Base-by-base conservation (phyloP, 495 filamentous ascomycete species). In the Corynascus novoguineensis region DNA sequence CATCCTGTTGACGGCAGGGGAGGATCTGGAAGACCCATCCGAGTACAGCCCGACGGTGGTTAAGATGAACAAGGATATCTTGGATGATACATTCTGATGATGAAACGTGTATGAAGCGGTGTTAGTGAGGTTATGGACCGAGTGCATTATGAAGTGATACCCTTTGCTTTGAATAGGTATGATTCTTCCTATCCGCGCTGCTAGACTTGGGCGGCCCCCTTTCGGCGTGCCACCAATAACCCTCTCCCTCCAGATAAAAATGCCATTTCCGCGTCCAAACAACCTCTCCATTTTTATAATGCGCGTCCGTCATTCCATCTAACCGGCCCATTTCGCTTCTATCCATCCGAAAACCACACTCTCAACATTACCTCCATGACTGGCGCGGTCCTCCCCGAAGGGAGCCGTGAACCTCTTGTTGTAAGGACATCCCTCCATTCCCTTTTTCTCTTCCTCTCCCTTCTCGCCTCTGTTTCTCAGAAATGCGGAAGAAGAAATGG, bases 1-100 rank as follows among this genome's bases (percentile, higher is more conserved):
- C 69, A 78, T 99, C 27, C 74, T 97, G 12, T 75, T 87, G 38
- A 95, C 90, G 5, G 95, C 95, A 14, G 90, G 90, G 2, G 89
- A 78, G n/a, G 82, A 79, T 45, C 74, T 71, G 15, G 73, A 79
- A 4, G 77, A 82, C 28, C 70, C 67, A 22, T 63, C 64, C 2
- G 85, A 85, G 58, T 82, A 86, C 56, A 91, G 87, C 61, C 88
- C 89, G 6, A 90, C 86, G 45, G 75, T 93, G 58, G 84, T 92
- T 29, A 80, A 83, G 64, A 81, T 87, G 69, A 81, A 78, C 48
- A 78, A 81, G 42, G 68, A 78, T 57, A 74, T 87, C 47, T 72
- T 88, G 53, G 86, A 89, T 63, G 84, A 89, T 60, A 87, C 83
- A 0, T 90, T 91, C 61, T 90, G 71, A 52, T 19, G 19, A 22